Conservation (phyloP, 768 basidiomycete genomes). For the Tephrocybe sp. region DNA sequence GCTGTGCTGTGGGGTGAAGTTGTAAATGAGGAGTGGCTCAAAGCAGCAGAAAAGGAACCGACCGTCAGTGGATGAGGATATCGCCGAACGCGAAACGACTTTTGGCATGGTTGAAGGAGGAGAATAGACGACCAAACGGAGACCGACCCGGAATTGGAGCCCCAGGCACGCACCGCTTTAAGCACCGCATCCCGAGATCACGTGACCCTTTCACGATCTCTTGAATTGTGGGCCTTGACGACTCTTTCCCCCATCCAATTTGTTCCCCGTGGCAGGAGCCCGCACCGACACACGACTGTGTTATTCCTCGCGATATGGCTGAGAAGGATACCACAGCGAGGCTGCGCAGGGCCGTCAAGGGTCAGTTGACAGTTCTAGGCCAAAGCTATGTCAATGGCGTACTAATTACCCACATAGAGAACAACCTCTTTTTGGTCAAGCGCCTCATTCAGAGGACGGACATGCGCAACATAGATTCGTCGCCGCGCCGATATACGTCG, state of each 20-base stretch:
- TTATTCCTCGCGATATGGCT: conserved; percentile 50
- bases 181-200: conserved; percentile 15
- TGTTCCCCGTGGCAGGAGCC: conserved; percentile 3
- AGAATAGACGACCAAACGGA: conserved; percentile 4
- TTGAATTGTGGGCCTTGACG: conserved; percentile 14
- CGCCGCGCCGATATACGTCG: conserved; percentile 75
- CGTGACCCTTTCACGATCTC: conserved; percentile 21
- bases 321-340: conserved; percentile 79
- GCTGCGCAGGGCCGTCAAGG: conserved; percentile 80
- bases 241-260: conserved; percentile 12
- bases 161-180: conserved; percentile 19
- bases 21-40: neutral
- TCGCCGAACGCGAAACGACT: conserved; percentile 84
- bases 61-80: conserved; percentile 90
- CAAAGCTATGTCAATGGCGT: neutral
- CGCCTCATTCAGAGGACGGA: conserved; percentile 84
- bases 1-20: conserved; percentile 51
- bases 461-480: conserved; percentile 87
- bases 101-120: conserved; percentile 80
- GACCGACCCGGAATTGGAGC: conserved; percentile 1
- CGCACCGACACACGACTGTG: neutral
- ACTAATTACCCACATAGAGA: conserved; percentile 55
- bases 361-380: conserved; percentile 30
- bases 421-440: conserved; percentile 91
- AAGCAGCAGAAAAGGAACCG: conserved; percentile 18